These are phyloP conservation scores for Agarophyton chilense DNA, from an alignment of 23 red algal species.

Conservation along the genomic window DNA sequence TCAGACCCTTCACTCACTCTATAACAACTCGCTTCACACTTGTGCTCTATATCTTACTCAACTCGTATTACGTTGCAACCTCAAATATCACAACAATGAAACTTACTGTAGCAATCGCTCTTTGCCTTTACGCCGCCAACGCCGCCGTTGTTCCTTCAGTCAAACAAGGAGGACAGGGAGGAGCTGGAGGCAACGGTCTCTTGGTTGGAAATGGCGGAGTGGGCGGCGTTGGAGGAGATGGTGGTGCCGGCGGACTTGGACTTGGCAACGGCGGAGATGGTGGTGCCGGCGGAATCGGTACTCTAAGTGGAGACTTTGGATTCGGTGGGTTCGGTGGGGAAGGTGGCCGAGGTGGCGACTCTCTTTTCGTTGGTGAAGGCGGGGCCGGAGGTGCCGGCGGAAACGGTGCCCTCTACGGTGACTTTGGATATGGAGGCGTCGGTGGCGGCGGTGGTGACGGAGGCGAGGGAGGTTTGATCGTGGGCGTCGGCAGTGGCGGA, in stretches of 20 bases:
- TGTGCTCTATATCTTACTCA: neutral
- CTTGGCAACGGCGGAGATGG: neutral
- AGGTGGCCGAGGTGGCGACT: neutral
- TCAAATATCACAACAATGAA: neutral
- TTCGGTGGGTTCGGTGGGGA: too few species aligned
- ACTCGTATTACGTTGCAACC: neutral
- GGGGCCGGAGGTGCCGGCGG: neutral
- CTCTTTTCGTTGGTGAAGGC: neutral
- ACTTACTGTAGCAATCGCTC: too few species aligned
- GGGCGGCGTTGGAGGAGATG: too few species aligned
- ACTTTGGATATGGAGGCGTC: neutral
- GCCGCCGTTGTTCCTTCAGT: too few species aligned
- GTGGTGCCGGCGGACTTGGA: neutral
- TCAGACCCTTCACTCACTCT: too few species aligned
- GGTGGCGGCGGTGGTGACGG: neutral
- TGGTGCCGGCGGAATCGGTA: neutral
- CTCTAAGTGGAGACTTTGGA: neutral
- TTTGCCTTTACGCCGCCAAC: too few species aligned
- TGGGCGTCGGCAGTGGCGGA: neutral
- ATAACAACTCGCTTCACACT: too few species aligned
- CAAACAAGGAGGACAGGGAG: too few species aligned
- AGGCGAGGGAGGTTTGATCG: neutral
- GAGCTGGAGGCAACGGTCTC: too few species aligned
- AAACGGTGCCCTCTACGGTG: too few species aligned
- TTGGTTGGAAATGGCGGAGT: too few species aligned